Evolutionary conservation across 257 asterid genomes (phyloP), one percentile per base, ranked within the genome.

Genomic region (Solanum commersonii): DNA sequence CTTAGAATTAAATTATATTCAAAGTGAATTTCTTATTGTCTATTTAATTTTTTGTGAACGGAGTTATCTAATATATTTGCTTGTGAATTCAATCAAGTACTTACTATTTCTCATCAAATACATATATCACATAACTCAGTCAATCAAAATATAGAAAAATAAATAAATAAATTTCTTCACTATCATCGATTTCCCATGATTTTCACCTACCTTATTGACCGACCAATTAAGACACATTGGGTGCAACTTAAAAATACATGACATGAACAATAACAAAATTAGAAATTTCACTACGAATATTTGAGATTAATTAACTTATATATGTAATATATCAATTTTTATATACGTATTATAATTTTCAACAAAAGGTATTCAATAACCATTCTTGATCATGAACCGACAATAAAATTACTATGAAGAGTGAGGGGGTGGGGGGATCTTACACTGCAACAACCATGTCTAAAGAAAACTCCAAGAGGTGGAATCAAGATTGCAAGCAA

Each of bases 401-500:
- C 3, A 74, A 31, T 7, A 14, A 60, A 60, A 85, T 5, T 25
- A 79, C 12, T n/a, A 25, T 20, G 10, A 7, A 3, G 33, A 15
- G 22, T 5, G n/a, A 23, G 16, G 4, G 63, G 37, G 20, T 42
- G 16, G 37, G 15, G 15, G 31, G 10, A 15, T 10, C 93, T 89
- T 88, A 94, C 98, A 56, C 95, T 74, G 96, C 98, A 95, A 93
- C 98, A 96, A 87, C 98, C 98, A 83, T 92, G 93, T 85, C 98
- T 92, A 93, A 96, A 90, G 91, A 98, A 96, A 84, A 96, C 96
- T 67, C 98, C 98, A 83, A 96, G 93, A 37, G 98, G 98, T 77
- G 98, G 98, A 72, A 96, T 78, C 14, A 96, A 76, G 89, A 96
- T 92, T 27, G 98, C 96, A 71, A 94, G 93, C 20, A 96, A 3